A percentile compares a stretch with the other conserved stretches of the same genome.
phyloP scores from a whole-genome alignment of 1,284 basidiomycete genomes.

The Blastosporella zonata region DNA sequence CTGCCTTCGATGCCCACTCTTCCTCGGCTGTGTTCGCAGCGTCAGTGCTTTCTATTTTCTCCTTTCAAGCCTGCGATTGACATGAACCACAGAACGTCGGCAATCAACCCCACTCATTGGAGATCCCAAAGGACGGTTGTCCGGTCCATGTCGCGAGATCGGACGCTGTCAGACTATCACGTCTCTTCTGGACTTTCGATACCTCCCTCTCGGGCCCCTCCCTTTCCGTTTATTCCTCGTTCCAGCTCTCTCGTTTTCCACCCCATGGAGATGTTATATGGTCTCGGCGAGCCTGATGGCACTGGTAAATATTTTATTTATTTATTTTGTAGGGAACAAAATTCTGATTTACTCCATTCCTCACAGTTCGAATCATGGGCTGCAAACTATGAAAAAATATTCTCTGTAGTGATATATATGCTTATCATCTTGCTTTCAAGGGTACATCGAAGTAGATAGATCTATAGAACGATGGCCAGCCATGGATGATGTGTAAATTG shows the following conservation, averaged over 20 bases:
- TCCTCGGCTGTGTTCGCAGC: constrained; percentile 84
- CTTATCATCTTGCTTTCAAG: constrained; percentile 18
- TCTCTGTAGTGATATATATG: constrained; percentile 18
- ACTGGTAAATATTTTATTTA: constrained; percentile 48
- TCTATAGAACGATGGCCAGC: constrained; percentile 4
- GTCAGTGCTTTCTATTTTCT: constrained; percentile 46
- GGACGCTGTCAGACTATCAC: constrained; percentile 47
- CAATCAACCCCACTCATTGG: constrained; percentile 57
- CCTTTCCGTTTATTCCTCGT: constrained; percentile 61
- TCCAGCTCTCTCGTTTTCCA: constrained; percentile 70
- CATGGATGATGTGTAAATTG: background rate
- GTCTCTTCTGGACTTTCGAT: constrained; percentile 52
- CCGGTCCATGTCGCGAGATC: constrained; percentile 46
- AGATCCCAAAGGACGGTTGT: constrained; percentile 61
- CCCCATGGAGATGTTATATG: constrained; percentile 79
- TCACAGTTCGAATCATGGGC: constrained; percentile 31
- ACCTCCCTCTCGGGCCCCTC: constrained; percentile 49
- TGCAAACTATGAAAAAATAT: constrained; percentile 25
- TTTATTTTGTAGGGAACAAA: background rate
- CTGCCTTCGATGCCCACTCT: constrained; percentile 86
- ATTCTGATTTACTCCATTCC: background rate
- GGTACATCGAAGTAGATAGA: constrained; percentile 12
- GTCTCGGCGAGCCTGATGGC: constrained; percentile 70
- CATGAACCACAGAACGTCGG: constrained; percentile 51
- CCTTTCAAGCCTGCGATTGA: background rate